A percentile compares a stretch with the other conserved stretches of the same genome.
phyloP scores from a whole-genome alignment of 208 protist species.

The Trypanosoma theileri region DNA sequence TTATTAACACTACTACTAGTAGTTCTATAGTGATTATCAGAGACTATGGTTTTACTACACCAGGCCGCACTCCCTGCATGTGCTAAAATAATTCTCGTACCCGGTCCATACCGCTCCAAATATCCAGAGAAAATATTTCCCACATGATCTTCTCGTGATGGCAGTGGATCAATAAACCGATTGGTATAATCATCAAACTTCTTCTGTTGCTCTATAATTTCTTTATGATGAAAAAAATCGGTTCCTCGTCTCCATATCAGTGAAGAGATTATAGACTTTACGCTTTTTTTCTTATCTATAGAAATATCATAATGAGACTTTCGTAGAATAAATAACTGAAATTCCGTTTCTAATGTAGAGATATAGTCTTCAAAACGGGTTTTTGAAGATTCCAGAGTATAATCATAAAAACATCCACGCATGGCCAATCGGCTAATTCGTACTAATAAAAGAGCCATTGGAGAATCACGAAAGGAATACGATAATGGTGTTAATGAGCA shows the following conservation, averaged over 20 bases:
- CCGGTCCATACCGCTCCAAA: slow-evolving; percentile 23
- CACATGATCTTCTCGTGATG: slow-evolving; percentile 19
- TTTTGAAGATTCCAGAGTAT: slow-evolving; percentile 1
- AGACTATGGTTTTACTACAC: not conserved
- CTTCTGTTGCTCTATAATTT: slow-evolving; percentile 20
- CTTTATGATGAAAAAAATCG: slow-evolving; percentile 21
- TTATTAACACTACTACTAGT: not conserved
- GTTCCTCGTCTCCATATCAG: slow-evolving; percentile 29
- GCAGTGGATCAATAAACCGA: slow-evolving; percentile 20
- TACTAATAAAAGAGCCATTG: slow-evolving; percentile 20
- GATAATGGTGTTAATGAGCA: slow-evolving; percentile 5
- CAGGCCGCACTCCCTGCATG: slow-evolving; percentile 12
- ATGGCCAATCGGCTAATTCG: slow-evolving; percentile 28
- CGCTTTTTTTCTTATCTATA: not conserved
- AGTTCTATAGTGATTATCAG: not conserved
- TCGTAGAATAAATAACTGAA: slow-evolving; percentile 27
- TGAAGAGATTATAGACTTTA: slow-evolving; percentile 9
- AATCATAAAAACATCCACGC: slow-evolving; percentile 24
- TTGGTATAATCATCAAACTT: slow-evolving; percentile 5
- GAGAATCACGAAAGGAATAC: not conserved
- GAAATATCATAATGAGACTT: not conserved
- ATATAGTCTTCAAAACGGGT: slow-evolving; percentile 14
- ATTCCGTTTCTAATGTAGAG: slow-evolving; percentile 30
- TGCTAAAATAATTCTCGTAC: slow-evolving; percentile 17
- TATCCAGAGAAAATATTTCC: slow-evolving; percentile 26